A percentile compares a stretch with the other conserved stretches of the same genome.
phyloP scores from a whole-genome alignment of 805 yeast genomes.

The Zygoascus bituminiphila region DNA sequence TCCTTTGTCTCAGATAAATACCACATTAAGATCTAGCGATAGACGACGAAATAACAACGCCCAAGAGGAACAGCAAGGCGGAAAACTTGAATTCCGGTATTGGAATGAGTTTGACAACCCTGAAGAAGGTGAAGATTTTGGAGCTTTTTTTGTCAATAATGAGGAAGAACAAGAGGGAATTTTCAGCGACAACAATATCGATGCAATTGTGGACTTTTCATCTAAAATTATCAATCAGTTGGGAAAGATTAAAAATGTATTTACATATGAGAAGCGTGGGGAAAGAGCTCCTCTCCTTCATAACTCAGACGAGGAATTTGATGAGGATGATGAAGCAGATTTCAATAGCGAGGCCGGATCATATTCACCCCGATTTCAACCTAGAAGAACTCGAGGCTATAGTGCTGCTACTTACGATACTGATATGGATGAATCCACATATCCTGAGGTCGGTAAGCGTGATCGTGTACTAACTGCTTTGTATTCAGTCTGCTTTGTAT shows the following conservation, averaged over 20 bases:
- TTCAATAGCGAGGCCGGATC: not conserved
- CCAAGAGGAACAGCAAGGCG: not conserved
- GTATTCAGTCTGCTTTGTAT: constrained; percentile 34
- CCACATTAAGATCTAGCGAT: constrained; percentile 2
- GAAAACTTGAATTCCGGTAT: constrained; percentile 33
- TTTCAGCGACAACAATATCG: constrained; percentile 24
- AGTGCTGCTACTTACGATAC: constrained; percentile 4
- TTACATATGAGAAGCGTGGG: constrained; percentile 10
- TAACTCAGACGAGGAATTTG: constrained; percentile 5
- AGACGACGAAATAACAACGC: not conserved
- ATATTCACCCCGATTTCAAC: constrained; percentile 13
- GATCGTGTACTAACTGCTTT: constrained; percentile 39
- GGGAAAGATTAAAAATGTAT: constrained; percentile 16
- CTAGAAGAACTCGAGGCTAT: constrained; percentile 1
- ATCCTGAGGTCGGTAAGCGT: constrained; percentile 22
- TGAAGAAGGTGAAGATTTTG: constrained; percentile 36
- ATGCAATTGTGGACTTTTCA: constrained; percentile 27
- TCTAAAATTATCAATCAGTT: constrained; percentile 16
- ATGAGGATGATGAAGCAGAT: constrained; percentile 8
- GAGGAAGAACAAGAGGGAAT: constrained; percentile 26
- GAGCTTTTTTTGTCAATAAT: constrained; percentile 29
- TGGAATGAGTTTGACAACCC: constrained; percentile 67
- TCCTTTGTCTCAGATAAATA: not conserved
- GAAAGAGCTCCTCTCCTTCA: constrained; percentile 2
- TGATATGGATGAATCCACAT: constrained; percentile 2